Evolutionary conservation across 2,329 filamentous ascomycete species (phyloP), one percentile per base, ranked within the genome.

Genomic region (Macroventuria anomochaeta): DNA sequence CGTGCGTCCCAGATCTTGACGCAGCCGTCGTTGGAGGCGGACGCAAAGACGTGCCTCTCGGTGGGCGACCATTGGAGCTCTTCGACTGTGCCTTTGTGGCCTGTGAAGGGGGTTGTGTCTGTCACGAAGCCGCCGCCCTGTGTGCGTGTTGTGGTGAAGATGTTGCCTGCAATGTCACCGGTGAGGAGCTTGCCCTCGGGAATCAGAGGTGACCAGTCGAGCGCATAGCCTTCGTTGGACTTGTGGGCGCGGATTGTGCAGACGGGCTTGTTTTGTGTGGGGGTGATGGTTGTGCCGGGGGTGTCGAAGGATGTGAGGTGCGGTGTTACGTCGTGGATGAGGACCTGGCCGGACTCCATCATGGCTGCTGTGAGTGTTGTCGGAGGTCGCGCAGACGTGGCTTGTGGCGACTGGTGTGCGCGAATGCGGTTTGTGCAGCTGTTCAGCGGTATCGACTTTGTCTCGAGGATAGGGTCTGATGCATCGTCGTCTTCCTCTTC

Each of bases 31-130:
- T 88, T 92, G 51, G 92, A 96, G 3, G 91, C 93, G 0, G 93
- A 97, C 0, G 95, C 90, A 70, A 99, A 99, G 23, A 97, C 95
- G 57, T 92, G 93, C 59, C 87, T 87, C 78, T 99, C 95, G 15
- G 88, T 90, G 0, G 95, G 95, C 44, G 91, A 96, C 95, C 95
- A 99, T 76, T 97, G 93, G 21, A 99, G 81, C 72, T 99, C 95
- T 79, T 99, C 95, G 13, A 99, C 87, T 44, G 90, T 93, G 70
- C 87, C 85, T 7, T 83, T 84, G 79, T 99, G 95, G 43, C 93
- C 93, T 18, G 85, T 85, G 77, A 96, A 96, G 1, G 93, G 81
- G 36, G 89, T 85, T 11, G 85, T 90, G 73, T 97, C 93, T 5
- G 92, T 96, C 15, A 90, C 88, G 83, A 92, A 97, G 58, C 90